Base-by-base conservation (phyloP, 768 basidiomycete species). In the Boletus edulis region DNA sequence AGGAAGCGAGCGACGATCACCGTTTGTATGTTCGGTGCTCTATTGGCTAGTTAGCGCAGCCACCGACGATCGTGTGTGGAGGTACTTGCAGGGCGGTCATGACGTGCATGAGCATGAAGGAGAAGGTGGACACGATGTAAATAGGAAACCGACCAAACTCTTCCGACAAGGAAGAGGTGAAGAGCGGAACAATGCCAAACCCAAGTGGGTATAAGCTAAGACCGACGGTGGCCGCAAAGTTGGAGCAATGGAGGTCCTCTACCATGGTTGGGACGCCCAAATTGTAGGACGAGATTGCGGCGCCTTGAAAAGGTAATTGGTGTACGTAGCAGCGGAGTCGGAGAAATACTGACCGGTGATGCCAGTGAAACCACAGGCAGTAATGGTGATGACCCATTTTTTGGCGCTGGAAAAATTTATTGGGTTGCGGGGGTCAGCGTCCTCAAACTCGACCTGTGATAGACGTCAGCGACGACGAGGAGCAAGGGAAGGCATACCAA, bases 101-200 rank as follows among this genome's bases (percentile, higher is more conserved):
- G 54, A 85, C 57, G 60, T 80, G 84, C 72, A 78, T 81, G 22
- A 78, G 58, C 24, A 77, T 61, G 60, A 85, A 84, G 11, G 80
- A 75, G 27, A 79, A 61, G 12, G 69, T 69, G 2, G 83, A 83
- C 32, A 68, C 72, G 17, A 84, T 63, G 57, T 86, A 88, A 2
- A 89, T 56, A 1, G 81, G 83, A 47, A 80, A 79, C 40, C 87
- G 71, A 13, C 87, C 87, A 53, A 87, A 83, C 62, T 89, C 87
- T 62, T 89, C 87, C 63, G 85, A 87, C 58, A 88, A 79, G 0
- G 86, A 79, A 17, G 87, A 83, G 0, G 86, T 81, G 17, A 89
- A 69, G 4, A 89, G 80, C 0, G 87, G 86, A 15, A 83, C 70
- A 20, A 87, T 37, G 15, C 76, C 83, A 57, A 88, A 88, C 3